phyloP scores from a whole-genome alignment of 2,329 filamentous ascomycete species.

The Aspergillus costaricaensis region DNA sequence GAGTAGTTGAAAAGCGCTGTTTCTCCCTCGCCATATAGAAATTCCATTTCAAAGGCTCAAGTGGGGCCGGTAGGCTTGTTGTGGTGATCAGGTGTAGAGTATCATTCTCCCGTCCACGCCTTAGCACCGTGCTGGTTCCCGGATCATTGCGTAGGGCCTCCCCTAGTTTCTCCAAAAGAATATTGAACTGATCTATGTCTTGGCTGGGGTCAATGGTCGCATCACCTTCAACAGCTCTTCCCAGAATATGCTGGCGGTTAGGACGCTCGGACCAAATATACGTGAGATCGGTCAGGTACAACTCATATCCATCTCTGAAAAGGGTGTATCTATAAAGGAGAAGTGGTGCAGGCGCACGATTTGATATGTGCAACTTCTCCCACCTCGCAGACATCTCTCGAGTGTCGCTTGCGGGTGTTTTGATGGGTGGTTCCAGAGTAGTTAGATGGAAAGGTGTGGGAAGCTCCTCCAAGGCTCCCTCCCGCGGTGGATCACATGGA shows the following conservation, averaged over 20 bases:
- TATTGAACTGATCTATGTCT: conserved; percentile 56
- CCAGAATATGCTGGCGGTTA: conserved; percentile 48
- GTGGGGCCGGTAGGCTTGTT: conserved; percentile 55
- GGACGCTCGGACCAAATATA: conserved; percentile 59
- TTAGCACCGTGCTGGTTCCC: conserved; percentile 36
- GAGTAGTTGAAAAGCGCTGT: conserved; percentile 46
- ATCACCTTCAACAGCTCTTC: conserved; percentile 50
- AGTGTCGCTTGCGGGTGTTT: background rate
- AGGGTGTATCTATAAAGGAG: conserved; percentile 43
- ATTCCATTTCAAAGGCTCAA: conserved; percentile 56
- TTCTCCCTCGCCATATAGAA: conserved; percentile 48
- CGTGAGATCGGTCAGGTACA: conserved; percentile 61
- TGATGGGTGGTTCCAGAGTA: background rate
- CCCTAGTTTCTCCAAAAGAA: conserved; percentile 58
- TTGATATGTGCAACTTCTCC: conserved; percentile 36
- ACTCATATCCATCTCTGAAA: conserved; percentile 47
- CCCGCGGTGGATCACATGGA: conserved; percentile 5
- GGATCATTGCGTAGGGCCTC: conserved; percentile 47
- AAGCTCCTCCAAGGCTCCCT: conserved; percentile 15
- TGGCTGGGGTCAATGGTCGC: conserved; percentile 63
- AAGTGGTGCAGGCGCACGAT: conserved; percentile 31
- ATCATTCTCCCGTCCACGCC: conserved; percentile 29
- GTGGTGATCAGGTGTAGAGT: conserved; percentile 50
- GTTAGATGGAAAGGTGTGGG: conserved; percentile 2
- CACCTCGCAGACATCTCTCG: conserved; percentile 38